Percentiles rank a stretch among this genome's conserved stretches.
Conservation (phyloP, 164 flowering plant genomes). For the Liquidambar formosana region DNA sequence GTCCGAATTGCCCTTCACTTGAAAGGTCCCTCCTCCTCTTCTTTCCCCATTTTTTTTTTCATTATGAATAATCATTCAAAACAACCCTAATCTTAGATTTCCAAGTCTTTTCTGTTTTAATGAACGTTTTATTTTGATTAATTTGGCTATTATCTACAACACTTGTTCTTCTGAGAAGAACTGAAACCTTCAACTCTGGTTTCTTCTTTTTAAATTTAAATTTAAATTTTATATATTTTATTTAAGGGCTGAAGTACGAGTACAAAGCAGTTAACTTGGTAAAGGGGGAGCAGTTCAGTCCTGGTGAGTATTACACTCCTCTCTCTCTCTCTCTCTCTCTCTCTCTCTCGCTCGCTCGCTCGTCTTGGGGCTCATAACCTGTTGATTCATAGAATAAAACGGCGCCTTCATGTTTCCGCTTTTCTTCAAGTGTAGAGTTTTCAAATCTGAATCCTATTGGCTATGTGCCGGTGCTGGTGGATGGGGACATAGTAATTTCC, state of each 20-base stretch:
- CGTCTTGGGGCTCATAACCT: too few species aligned
- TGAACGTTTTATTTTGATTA: background rate
- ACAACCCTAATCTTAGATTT: background rate
- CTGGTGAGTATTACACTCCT: slow-evolving; percentile 44
- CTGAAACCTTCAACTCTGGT: too few species aligned
- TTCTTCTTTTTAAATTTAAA: too few species aligned
- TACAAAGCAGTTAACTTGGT: slow-evolving; percentile 71
- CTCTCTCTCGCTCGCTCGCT: too few species aligned
- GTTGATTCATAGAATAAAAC: too few species aligned
- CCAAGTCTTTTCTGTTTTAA: background rate
- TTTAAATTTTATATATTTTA: too few species aligned
- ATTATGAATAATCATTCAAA: background rate
- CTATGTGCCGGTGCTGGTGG: slow-evolving; percentile 78
- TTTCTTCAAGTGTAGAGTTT: slow-evolving; percentile 47
- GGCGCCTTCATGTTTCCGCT: background rate
- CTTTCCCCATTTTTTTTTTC: background rate
- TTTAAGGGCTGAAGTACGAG: slow-evolving; percentile 66
- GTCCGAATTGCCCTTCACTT: slow-evolving; percentile 75
- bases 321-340: background rate
- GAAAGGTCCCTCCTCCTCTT: slow-evolving; percentile 40
- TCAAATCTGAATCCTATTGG: slow-evolving; percentile 67
- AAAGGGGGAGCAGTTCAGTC: slow-evolving; percentile 73
- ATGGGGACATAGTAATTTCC: slow-evolving; percentile 62
- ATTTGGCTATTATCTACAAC: too few species aligned
- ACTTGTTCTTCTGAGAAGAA: too few species aligned